Evolutionary conservation across 2,329 filamentous ascomycete genomes (phyloP).

Genomic region (Monilinia vaccinii-corymbosi): DNA sequence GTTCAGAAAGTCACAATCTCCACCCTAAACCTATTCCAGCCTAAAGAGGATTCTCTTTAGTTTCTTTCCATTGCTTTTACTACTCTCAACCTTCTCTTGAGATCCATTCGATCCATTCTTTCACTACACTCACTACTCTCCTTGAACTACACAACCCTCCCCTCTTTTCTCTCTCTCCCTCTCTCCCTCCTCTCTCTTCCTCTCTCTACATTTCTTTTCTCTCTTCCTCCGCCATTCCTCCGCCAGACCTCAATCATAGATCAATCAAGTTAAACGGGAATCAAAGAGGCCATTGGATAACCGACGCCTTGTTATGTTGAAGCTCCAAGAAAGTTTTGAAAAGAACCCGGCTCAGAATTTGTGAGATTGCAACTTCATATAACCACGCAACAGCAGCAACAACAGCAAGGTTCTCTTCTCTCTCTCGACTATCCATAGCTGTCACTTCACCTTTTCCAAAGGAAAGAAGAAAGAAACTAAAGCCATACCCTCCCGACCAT

Average conservation of each 20-base stretch:
- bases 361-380: not conserved
- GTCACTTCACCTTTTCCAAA: constrained; percentile 15
- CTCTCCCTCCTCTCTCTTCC: not conserved
- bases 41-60: not conserved
- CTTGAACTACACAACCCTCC: constrained; percentile 7
- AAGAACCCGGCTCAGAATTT: not conserved
- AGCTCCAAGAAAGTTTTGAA: constrained; percentile 7
- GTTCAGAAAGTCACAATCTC: constrained; percentile 1
- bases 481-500: constrained; percentile 1
- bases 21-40: not conserved
- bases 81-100: constrained; percentile 4
- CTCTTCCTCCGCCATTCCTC: not conserved
- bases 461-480: constrained; percentile 11
- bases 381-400: not conserved
- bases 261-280: not conserved
- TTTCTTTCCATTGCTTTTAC: not conserved
- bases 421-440: constrained; percentile 21
- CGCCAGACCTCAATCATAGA: not conserved
- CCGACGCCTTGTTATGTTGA: constrained; percentile 13
- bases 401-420: not conserved
- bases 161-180: not conserved
- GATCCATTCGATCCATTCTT: constrained; percentile 6
- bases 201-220: constrained; percentile 1
- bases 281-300: constrained; percentile 5
- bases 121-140: not conserved